Evolutionary conservation across 2,329 filamentous ascomycete species (phyloP), one percentile per base, ranked within the genome.

Genomic region (Nothopassalora personata): DNA sequence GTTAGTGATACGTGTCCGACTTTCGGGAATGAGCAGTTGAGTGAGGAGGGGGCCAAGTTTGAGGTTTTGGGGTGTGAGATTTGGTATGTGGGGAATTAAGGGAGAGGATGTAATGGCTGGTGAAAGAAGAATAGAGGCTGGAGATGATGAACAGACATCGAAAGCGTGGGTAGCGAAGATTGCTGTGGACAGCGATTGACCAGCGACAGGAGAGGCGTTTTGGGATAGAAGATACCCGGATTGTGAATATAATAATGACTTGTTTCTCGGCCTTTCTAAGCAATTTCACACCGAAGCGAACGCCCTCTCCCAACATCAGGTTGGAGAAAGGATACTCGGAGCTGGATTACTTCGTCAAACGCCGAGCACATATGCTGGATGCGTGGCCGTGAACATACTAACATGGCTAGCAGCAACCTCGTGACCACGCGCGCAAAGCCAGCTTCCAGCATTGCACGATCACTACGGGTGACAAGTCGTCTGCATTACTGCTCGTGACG

Each of bases 11-110:
- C 84, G 4, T 96, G 91, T 72, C 86, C 90, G 61, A 99, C 94
- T 0, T 99, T 97, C 76, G 91, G 91, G 0, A 99, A 99, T 67
- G 92, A 97, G 77, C 87, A 89, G 9, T 77, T 99, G 54, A 97
- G 93, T 68, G 93, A 97, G 57, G 90, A 95, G 70, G 94, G 93
- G 0, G 86, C 87, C 61, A 96, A 96, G 73, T 99, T 97, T 71
- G 89, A 91, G 60, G 84, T 99, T 11, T 72, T 97, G 33, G 93
- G 91, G 1, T 89, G 97, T 1, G 94, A 99, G 76, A 76, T 97
- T 10, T 99, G 94, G 94, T 91, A 90, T 71, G 83, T 97, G 67
- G 93, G 94, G 28, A 49, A 31, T 52, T 36, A 27, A 59, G 48
- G 19, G 50, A 43, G 50, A 50, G 45, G 45, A 46, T 18, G 49